Conservation (phyloP, 140 eudicot genomes). For the Anethum foeniculum region DNA sequence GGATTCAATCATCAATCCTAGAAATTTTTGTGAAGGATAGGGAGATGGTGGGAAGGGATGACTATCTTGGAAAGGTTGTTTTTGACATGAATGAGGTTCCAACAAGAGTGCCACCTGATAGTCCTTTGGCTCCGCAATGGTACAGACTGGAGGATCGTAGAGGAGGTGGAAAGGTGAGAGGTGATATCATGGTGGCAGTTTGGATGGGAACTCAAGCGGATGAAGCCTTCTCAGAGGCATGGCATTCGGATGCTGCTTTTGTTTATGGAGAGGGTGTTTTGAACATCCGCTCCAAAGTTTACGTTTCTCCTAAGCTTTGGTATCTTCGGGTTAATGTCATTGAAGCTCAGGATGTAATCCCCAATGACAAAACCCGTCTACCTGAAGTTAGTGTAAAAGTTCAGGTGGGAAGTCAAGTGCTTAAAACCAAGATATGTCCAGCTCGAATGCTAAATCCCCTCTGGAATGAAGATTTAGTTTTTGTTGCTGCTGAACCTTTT, state of each 20-base stretch:
- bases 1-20: neutral
- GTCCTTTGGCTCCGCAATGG: slow-evolving; percentile 8
- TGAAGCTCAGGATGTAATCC: slow-evolving; percentile 10
- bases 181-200: slow-evolving; percentile 6
- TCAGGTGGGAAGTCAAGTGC: slow-evolving; percentile 5
- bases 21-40: neutral
- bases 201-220: slow-evolving; percentile 12
- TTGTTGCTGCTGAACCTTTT: slow-evolving; percentile 10
- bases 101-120: slow-evolving; percentile 7
- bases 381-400: slow-evolving; percentile 8
- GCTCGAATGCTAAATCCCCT: neutral
- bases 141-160: slow-evolving; percentile 11
- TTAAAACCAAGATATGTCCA: neutral
- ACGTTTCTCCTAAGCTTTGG: slow-evolving; percentile 9
- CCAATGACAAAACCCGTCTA: slow-evolving; percentile 1
- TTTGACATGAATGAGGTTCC: slow-evolving; percentile 10
- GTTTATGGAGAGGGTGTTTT: slow-evolving; percentile 6
- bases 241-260: slow-evolving; percentile 10
- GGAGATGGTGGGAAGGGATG: slow-evolving; percentile 12
- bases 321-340: slow-evolving; percentile 11
- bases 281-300: slow-evolving; percentile 5
- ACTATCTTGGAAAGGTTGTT: neutral
- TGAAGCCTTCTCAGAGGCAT: slow-evolving; percentile 11
- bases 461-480: slow-evolving; percentile 8
- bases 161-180: neutral